Base-by-base conservation (phyloP, 2,329 filamentous ascomycete genomes). In the Pseudocercospora fuligena region DNA sequence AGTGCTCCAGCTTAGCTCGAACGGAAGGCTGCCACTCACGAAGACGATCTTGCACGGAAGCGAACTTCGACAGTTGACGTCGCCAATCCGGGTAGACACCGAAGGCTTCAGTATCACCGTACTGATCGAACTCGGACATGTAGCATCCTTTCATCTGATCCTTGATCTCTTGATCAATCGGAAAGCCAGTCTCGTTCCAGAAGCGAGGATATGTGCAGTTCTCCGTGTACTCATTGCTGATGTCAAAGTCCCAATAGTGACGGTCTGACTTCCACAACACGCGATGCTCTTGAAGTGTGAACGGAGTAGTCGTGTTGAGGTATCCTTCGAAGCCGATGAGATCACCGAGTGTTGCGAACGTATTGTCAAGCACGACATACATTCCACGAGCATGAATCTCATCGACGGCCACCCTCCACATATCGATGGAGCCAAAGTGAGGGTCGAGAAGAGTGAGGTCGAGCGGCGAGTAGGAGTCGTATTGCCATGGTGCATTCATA, bases 341-440 rank as follows among this genome's bases (percentile, higher is more conserved):
- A 70, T 90, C 87, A 56, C 86, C 86, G 81, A 90, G 81, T 0
- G 87, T 90, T 54, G 85, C 83, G 71, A 89, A 82, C 1, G 88
- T 89, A 72, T 89, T 89, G 73, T 90, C 88, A 65, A 89, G 78
- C 21, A 90, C 78, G 25, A 89, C 86, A 77, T 88, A 89, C 87
- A 90, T 89, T 47, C 81, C 84, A 31, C 87, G 81, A 1, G 75
- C 74, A 70, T 90, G 88, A 16, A 89, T 87, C 63, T 87, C 87
- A 5, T 82, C 78, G 60, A 89, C 84, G 2, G 84, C 82, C 49
- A 79, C 75, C 71, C 86, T 83, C 87, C 88, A 89, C 64, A 80
- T 79, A 16, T 83, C 77, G 57, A 90, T 85, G 56, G 82, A 82
- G 16, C 87, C 88, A 68, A 85, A 88, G 73, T 90, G 88, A 51